Evolutionary conservation across 768 basidiomycete genomes (phyloP).

Genomic region (Leccinum subtestaceum): DNA sequence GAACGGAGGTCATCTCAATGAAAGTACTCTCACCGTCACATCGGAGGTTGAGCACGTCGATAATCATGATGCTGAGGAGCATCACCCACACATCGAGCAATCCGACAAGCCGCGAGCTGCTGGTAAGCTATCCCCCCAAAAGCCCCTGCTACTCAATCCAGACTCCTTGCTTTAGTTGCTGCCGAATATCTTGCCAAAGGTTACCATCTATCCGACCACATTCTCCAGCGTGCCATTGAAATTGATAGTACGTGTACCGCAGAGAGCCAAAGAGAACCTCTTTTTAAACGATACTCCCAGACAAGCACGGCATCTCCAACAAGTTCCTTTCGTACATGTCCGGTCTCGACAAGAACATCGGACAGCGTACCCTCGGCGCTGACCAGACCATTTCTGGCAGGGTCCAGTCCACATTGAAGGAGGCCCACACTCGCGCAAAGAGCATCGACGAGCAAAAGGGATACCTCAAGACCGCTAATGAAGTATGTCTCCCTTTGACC

Average conservation of each 20-base stretch:
- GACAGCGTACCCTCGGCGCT: constrained; percentile 68
- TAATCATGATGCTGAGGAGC: constrained; percentile 42
- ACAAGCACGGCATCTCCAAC: constrained; percentile 83
- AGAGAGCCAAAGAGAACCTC: neutral
- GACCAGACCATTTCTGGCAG: constrained; percentile 80
- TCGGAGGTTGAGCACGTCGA: constrained; percentile 63
- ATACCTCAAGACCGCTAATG: constrained; percentile 61
- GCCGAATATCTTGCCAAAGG: constrained; percentile 94
- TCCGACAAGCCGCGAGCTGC: constrained; percentile 89
- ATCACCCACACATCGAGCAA: constrained; percentile 57
- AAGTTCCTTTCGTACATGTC: constrained; percentile 81
- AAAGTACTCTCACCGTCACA: constrained; percentile 63
- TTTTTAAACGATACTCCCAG: constrained; percentile 31
- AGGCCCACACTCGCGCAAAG: constrained; percentile 67
- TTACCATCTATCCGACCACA: constrained; percentile 73
- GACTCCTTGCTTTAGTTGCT: constrained; percentile 50
- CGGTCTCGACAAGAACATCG: constrained; percentile 65
- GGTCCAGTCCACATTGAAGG: constrained; percentile 58
- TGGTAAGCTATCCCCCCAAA: constrained; percentile 43
- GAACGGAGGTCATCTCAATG: constrained; percentile 76
- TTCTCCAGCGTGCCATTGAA: constrained; percentile 78
- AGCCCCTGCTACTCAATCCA: neutral
- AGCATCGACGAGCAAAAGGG: constrained; percentile 83
- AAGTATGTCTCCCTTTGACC: constrained; percentile 42
- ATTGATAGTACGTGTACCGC: constrained; percentile 52